Percentiles rank a stretch among this genome's conserved stretches.
Conservation (phyloP, 192 early-diverging fungal genomes). For the Tieghemiomyces parasiticus region DNA sequence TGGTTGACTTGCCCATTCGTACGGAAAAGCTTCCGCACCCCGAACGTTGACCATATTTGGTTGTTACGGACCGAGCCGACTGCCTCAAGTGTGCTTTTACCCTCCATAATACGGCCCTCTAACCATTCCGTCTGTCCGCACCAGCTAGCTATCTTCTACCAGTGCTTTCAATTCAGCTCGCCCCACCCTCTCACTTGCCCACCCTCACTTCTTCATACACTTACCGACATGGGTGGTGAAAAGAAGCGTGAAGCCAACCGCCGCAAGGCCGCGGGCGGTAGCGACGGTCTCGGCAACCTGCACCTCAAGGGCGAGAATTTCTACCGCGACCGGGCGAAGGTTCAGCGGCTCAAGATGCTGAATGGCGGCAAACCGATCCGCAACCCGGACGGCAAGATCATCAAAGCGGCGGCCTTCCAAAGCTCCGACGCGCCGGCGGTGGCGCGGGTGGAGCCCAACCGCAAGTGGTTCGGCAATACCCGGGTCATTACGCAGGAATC, state of each 20-base stretch:
- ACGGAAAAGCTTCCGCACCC: too few relatives aligned
- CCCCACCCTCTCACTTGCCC: too few relatives aligned
- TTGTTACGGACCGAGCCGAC: too few relatives aligned
- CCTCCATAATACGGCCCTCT: too few relatives aligned
- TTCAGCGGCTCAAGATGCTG: constrained; percentile 85
- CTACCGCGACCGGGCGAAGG: constrained; percentile 92
- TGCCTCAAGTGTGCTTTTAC: too few relatives aligned
- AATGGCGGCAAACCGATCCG: constrained; percentile 74
- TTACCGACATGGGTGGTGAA: constrained; percentile 20
- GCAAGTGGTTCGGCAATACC: constrained; percentile 98
- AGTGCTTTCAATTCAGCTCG: too few relatives aligned
- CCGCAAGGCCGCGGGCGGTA: constrained; percentile 22
- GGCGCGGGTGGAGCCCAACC: constrained; percentile 83
- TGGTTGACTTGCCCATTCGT: too few relatives aligned
- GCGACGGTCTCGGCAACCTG: constrained; percentile 43
- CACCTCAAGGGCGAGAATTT: constrained; percentile 97
- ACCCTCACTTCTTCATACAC: neutral
- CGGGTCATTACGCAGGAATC: constrained; percentile 91
- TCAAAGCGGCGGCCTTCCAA: constrained; percentile 88
- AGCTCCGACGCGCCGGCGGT: constrained; percentile 49
- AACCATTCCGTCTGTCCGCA: too few relatives aligned
- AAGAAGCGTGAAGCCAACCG: constrained; percentile 44
- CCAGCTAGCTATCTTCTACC: too few relatives aligned
- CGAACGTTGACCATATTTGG: too few relatives aligned
- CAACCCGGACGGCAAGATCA: constrained; percentile 73